These are phyloP conservation scores for Mycena maculata DNA, from an alignment of 768 basidiomycete species.

Conservation along the genomic window DNA sequence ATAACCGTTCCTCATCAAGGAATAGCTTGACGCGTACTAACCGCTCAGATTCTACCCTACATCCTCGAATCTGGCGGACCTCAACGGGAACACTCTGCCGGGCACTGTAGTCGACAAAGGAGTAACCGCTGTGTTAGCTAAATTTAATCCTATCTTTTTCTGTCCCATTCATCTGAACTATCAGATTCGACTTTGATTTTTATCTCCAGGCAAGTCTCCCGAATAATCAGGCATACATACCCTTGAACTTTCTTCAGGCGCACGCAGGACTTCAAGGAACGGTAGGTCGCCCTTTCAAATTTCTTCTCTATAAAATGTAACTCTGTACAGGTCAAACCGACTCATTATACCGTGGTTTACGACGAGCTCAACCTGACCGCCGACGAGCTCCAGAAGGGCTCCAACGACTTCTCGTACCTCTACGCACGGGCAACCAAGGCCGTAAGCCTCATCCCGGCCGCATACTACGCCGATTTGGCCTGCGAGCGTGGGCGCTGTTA, in stretches of 20 bases:
- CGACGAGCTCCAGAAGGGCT: constrained; percentile 80
- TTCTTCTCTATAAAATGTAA: not conserved
- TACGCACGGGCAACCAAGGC: constrained; percentile 88
- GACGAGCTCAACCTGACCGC: constrained; percentile 79
- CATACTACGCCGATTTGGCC: constrained; percentile 86
- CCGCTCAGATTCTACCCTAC: constrained; percentile 69
- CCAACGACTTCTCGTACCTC: constrained; percentile 75
- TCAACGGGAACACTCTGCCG: constrained; percentile 81
- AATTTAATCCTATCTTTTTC: too few species aligned
- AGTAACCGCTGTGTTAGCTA: constrained; percentile 71
- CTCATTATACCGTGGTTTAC: constrained; percentile 84
- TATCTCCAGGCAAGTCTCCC: constrained; percentile 59
- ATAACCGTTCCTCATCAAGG: too few species aligned
- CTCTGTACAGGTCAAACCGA: constrained; percentile 58
- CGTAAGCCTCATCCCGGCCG: constrained; percentile 83
- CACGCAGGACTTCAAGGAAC: constrained; percentile 80
- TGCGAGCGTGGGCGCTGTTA: constrained; percentile 85
- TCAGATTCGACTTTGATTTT: constrained; percentile 72
- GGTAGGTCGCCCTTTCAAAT: too few species aligned
- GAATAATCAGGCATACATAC: too few species aligned
- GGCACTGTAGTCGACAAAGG: constrained; percentile 88
- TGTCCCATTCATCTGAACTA: too few species aligned
- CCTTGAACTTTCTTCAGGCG: constrained; percentile 52
- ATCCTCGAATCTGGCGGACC: constrained; percentile 59
- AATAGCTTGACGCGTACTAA: too few species aligned